phyloP scores from a whole-genome alignment of 805 yeast species.

The Teunomyces tritomae region DNA sequence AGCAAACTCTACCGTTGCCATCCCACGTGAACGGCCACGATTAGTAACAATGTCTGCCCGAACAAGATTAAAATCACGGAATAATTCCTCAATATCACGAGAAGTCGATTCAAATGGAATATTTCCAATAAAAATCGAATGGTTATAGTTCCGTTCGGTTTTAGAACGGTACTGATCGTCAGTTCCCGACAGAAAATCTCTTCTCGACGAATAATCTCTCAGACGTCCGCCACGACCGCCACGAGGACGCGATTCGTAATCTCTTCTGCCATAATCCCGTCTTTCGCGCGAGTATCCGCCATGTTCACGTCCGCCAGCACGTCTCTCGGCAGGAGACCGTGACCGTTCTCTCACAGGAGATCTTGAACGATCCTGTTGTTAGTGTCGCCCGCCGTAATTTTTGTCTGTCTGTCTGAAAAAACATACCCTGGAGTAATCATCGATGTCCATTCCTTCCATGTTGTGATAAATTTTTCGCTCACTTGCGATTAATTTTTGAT shows the following conservation, averaged over 20 bases:
- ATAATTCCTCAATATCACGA: slow-evolving; percentile 56
- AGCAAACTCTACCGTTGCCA: slow-evolving; percentile 87
- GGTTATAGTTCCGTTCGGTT: slow-evolving; percentile 57
- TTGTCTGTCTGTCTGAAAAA: not conserved
- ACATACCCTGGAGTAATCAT: slow-evolving; percentile 61
- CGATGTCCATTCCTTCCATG: slow-evolving; percentile 65
- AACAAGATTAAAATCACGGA: slow-evolving; percentile 50
- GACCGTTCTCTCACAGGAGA: slow-evolving; percentile 25
- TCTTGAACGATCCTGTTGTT: slow-evolving; percentile 24
- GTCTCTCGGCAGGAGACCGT: slow-evolving; percentile 1
- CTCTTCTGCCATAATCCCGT: slow-evolving; percentile 2
- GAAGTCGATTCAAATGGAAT: slow-evolving; percentile 64
- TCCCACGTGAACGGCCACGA: slow-evolving; percentile 80
- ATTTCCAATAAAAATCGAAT: slow-evolving; percentile 72
- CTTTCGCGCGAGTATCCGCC: slow-evolving; percentile 13
- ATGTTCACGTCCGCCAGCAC: slow-evolving; percentile 2
- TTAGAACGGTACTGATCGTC: slow-evolving; percentile 30
- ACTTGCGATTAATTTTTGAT: not conserved
- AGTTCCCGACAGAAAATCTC: slow-evolving; percentile 27
- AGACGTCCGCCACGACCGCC: slow-evolving; percentile 6
- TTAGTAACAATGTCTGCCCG: slow-evolving; percentile 81
- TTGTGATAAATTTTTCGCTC: slow-evolving; percentile 6
- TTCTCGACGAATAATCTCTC: slow-evolving; percentile 13
- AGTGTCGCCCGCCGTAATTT: slow-evolving; percentile 5
- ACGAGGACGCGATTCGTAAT: slow-evolving; percentile 12